Evolutionary conservation across 2,329 filamentous ascomycete genomes (phyloP), one percentile per base, ranked within the genome.

Genomic region (Parascedosporium putredinis): DNA sequence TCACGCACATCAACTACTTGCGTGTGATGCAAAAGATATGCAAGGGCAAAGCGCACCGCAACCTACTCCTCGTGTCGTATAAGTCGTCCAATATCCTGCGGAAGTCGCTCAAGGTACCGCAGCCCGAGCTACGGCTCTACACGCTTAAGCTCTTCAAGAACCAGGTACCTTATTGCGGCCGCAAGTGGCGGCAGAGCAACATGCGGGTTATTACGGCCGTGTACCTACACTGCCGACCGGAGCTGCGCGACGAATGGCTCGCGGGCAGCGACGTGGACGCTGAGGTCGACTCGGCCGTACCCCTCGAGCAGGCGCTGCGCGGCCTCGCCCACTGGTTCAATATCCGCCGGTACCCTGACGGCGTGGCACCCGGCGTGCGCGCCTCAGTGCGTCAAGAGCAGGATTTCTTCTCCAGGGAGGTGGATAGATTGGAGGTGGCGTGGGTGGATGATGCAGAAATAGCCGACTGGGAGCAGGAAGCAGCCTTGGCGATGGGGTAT

Each of bases 131-230:
- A 36, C 83, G 93, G 5, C 81, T 95, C 40, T 97, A 97, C 70
- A 95, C 93, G 0, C 79, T 98, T 57, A 98, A 98, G 68, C 77
- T 98, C 0, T 97, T 97, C 81, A 98, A 98, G 67, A 93, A 89
- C 53, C 93, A 98, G 66, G 93, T 98, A 4, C 93, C 93, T 1
- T 98, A 95, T 72, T 97, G 91, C 65, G 91, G 93, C 20, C 84
- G 93, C 40, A 98, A 98, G 70, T 98, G 93, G 93, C 83, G 93
- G 12, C 93, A 97, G 69, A 83, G 83, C 58, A 97, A 98, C 66
- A 98, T 98, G 93, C 86, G 91, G 50, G 90, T 97, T 60, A 98
- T 98, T 62, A 98, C 93, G 0, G 89, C 90, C 3, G 88, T 98
- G 1, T 98, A 96, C 65, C 74, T 98, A 45, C 88, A 95, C 67